Percentiles rank a stretch among this genome's conserved stretches.
These are phyloP conservation scores for Begonia loranthoides DNA, from an alignment of 306 rosid species.

Conservation along the genomic window DNA sequence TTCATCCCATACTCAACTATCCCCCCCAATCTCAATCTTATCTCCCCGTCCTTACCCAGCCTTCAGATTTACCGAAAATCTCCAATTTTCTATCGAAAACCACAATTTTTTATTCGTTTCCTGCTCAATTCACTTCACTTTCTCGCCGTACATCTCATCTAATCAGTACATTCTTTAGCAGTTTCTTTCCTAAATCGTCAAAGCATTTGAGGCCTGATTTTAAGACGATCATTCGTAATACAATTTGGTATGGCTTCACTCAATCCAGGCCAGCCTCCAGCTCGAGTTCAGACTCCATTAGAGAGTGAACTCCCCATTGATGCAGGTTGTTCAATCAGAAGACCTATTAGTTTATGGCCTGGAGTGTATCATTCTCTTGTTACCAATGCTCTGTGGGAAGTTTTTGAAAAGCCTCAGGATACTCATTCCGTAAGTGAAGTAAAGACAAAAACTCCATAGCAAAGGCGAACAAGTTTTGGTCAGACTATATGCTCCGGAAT, in stretches of 20 bases:
- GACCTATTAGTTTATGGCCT: conserved; percentile 56
- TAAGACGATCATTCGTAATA: neutral
- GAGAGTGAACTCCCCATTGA: conserved; percentile 24
- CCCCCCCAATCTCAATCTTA: neutral
- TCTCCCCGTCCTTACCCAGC: neutral
- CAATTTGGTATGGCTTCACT: neutral
- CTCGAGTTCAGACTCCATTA: neutral
- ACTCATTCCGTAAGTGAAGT: conserved; percentile 10
- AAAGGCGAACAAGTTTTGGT: conserved; percentile 50
- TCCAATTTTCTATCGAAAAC: neutral
- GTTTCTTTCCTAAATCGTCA: neutral
- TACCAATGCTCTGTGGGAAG: conserved; percentile 82
- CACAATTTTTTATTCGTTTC: neutral
- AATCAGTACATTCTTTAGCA: neutral
- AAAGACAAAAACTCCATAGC: conserved; percentile 29
- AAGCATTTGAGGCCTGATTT: neutral
- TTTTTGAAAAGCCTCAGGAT: conserved; percentile 20
- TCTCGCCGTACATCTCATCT: neutral
- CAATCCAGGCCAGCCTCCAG: conserved; percentile 1
- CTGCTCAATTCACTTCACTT: neutral
- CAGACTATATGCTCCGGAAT: too few species aligned
- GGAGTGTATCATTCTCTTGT: conserved; percentile 71
- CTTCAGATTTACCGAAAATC: neutral
- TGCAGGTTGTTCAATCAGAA: conserved; percentile 55
- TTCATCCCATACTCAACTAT: neutral